A percentile compares a stretch with the other conserved stretches of the same genome.
Conservation (phyloP, 192 early-diverging fungal species). For the Chytriomyces hyalinus region DNA sequence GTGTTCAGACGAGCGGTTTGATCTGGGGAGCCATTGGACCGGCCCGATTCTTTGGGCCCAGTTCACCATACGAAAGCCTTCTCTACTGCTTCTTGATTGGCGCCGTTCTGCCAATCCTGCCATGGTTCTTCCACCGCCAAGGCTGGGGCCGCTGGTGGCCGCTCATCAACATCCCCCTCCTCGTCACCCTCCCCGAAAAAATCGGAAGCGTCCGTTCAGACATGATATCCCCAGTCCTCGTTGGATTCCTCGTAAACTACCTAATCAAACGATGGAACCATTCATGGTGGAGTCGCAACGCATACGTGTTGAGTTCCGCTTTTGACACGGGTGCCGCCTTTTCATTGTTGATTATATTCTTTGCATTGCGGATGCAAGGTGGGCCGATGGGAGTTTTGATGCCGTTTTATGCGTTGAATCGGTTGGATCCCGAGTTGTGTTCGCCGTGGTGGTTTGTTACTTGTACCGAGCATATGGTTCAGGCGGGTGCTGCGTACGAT, state of each 20-base stretch:
- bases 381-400: neutral
- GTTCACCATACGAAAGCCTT: conserved; percentile 25
- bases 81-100: conserved; percentile 41
- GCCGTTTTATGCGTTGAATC: conserved; percentile 29
- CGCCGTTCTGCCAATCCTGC: conserved; percentile 38
- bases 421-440: conserved; percentile 30
- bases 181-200: conserved; percentile 19
- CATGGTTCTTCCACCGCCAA: conserved; percentile 47
- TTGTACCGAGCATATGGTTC: conserved; percentile 14
- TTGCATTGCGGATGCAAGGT: conserved; percentile 13
- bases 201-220: conserved; percentile 18
- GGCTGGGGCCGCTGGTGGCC: conserved; percentile 25
- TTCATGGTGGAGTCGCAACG: conserved; percentile 58
- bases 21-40: conserved; percentile 70
- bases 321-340: conserved; percentile 65
- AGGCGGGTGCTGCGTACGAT: conserved; percentile 13
- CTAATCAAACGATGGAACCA: neutral
- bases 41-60: conserved; percentile 58
- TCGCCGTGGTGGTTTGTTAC: conserved; percentile 31
- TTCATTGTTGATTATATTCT: conserved; percentile 33
- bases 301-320: conserved; percentile 71
- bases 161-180: conserved; percentile 28
- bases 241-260: conserved; percentile 19
- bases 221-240: conserved; percentile 8
- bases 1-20: conserved; percentile 20